A percentile compares a stretch with the other conserved stretches of the same genome.
These are phyloP conservation scores for Diplocarpon mali DNA, from an alignment of 2,329 filamentous ascomycete genomes.

Conservation along the genomic window DNA sequence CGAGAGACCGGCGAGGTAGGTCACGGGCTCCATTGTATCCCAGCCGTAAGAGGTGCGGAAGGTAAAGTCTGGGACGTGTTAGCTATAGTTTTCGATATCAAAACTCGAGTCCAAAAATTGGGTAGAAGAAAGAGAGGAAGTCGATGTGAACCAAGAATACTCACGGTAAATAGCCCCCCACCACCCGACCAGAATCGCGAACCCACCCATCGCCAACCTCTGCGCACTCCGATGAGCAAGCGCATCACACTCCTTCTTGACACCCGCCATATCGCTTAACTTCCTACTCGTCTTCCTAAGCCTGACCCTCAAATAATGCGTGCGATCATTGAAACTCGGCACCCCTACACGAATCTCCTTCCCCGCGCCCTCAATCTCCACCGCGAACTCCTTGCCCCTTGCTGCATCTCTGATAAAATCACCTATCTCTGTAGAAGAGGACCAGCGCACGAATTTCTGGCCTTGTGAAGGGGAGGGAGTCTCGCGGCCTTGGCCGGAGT, in stretches of 20 bases:
- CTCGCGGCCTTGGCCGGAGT: conserved; percentile 59
- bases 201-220: conserved; percentile 68
- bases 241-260: conserved; percentile 74
- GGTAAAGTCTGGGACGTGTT: conserved; percentile 34
- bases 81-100: too few relatives aligned
- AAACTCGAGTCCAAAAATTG: too few relatives aligned
- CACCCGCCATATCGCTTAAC: conserved; percentile 56
- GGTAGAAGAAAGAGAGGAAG: too few relatives aligned
- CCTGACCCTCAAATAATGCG: conserved; percentile 71
- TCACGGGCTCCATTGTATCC: conserved; percentile 86
- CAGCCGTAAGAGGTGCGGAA: conserved; percentile 71
- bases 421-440: conserved; percentile 76
- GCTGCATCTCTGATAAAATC: conserved; percentile 91
- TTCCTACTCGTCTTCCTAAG: conserved; percentile 59
- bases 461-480: conserved; percentile 3
- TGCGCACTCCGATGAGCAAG: conserved; percentile 70
- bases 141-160: too few relatives aligned
- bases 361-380: conserved; percentile 64
- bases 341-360: conserved; percentile 67
- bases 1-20: conserved; percentile 76
- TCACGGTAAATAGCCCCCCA: conserved; percentile 54
- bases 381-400: conserved; percentile 70
- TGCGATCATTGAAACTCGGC: conserved; percentile 82
- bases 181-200: conserved; percentile 62
- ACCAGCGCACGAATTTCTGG: conserved; percentile 74